These are phyloP conservation scores for Pyrenula massariospora DNA, from an alignment of 495 filamentous ascomycete species.

Conservation along the genomic window DNA sequence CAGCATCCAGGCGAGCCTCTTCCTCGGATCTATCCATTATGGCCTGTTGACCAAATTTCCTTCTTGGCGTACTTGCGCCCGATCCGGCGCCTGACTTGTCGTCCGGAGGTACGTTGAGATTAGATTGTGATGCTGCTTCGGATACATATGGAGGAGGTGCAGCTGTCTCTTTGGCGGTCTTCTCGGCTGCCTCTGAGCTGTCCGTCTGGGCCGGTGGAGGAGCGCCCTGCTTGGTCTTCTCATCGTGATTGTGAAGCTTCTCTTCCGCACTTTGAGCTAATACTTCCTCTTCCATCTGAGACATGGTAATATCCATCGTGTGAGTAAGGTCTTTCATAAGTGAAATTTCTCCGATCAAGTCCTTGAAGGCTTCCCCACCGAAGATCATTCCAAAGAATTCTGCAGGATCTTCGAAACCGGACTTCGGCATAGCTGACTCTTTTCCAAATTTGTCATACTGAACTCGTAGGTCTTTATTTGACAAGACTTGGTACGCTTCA, in stretches of 20 bases:
- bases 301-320: conserved; percentile 83
- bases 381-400: conserved; percentile 99
- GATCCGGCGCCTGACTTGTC: conserved; percentile 24
- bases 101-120: conserved; percentile 16
- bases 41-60: conserved; percentile 61
- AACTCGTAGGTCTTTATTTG: conserved; percentile 70
- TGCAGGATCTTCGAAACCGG: conserved; percentile 89
- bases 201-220: conserved; percentile 14
- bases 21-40: conserved; percentile 85
- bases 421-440: conserved; percentile 72
- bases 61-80: conserved; percentile 56
- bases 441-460: conserved; percentile 97
- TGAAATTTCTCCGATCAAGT: conserved; percentile 84
- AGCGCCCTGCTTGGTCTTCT: conserved; percentile 24
- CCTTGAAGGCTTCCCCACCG: conserved; percentile 88
- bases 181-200: conserved; percentile 13
- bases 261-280: conserved; percentile 39
- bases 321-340: conserved; percentile 85
- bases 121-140: conserved; percentile 13
- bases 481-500: conserved; percentile 96
- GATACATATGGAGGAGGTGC: conserved; percentile 11
- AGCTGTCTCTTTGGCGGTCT: conserved; percentile 11
- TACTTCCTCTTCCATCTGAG: conserved; percentile 51
- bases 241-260: conserved; percentile 34
- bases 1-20: conserved; percentile 59